Evolutionary conservation across 371 early-diverging fungal genomes (phyloP), one percentile per base, ranked within the genome.

Genomic region (Blastocladiella emersonii): DNA sequence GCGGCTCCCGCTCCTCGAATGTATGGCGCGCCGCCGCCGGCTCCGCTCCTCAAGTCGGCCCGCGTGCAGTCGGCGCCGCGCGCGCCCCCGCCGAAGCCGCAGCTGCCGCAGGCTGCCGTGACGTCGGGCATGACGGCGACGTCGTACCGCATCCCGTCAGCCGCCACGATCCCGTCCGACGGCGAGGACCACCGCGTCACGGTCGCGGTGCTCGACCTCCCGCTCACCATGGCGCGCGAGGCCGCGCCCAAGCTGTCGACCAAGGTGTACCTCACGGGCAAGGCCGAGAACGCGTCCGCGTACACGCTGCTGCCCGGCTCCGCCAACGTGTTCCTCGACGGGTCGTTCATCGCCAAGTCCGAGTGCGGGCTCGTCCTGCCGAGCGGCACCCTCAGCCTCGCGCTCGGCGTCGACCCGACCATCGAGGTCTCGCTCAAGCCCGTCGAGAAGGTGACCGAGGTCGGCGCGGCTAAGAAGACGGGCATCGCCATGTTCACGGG

Each of bases 351-450:
- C 34, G 59, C 59, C 59, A 57, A 57, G 37, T 57, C 59, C 0
- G 19, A 17, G 3, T 17, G 23, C 0, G 19, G 19, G 37, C 23
- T 34, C 19, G 59, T 57, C n/a, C 32, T 35, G 37, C n/a, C 59
- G 13, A 17, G 35, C 34, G 59, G 19, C 7, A 57, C 25, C 3
- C 35, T 57, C 19, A 35, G 19, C 1, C 19, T 32, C 10, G 23
- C 59, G n/a, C 59, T 57, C 59, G 59, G 59, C 27, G 32, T 34
- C 19, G 59, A 57, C 59, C 59, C 59, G 32, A 17, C 59, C 0
- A 34, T 57, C 23, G 34, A 19, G 19, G 37, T 57, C 19, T 21
- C 13, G 15, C 19, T 17, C 41, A 13, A 21, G 19, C 41, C 41
- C 41, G 41, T 41, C 41, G n/a, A n/a, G n/a, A n/a, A n/a, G n/a